Conservation (phyloP, 139 green algal genomes). For the Trebouxia sp. region DNA sequence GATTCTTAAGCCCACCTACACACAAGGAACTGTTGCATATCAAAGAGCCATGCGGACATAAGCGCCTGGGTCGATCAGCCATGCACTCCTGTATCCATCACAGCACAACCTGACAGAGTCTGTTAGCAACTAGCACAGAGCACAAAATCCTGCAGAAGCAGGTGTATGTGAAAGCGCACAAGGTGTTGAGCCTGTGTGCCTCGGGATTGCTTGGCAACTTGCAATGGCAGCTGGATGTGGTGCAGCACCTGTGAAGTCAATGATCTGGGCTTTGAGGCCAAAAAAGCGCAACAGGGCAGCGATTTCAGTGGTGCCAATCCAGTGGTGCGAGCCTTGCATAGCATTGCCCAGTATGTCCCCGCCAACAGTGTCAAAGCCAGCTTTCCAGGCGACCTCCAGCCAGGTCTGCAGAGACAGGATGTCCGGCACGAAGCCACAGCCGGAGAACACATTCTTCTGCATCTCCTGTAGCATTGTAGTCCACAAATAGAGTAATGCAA, state of each 20-base stretch:
- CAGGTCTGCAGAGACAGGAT: slow-evolving; percentile 70
- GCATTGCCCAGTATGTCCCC: slow-evolving; percentile 52
- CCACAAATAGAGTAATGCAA: neutral
- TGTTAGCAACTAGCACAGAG: neutral
- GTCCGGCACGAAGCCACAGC: slow-evolving; percentile 62
- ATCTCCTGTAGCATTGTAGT: neutral
- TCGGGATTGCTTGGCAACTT: neutral
- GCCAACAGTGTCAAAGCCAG: slow-evolving; percentile 62
- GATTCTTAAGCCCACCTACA: neutral
- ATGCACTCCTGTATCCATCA: too few relatives aligned
- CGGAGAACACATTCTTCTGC: slow-evolving; percentile 39
- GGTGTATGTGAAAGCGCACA: too few relatives aligned
- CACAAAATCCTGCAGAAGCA: neutral
- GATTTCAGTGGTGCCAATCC: slow-evolving; percentile 79
- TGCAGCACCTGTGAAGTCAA: slow-evolving; percentile 68
- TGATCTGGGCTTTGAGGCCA: slow-evolving; percentile 63
- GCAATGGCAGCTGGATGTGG: too few relatives aligned
- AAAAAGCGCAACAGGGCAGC: slow-evolving; percentile 77
- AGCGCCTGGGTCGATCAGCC: too few relatives aligned
- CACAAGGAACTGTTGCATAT: too few relatives aligned
- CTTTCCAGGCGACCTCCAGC: slow-evolving; percentile 58
- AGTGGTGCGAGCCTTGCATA: neutral
- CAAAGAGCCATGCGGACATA: too few relatives aligned
- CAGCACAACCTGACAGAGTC: neutral
- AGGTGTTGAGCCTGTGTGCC: neutral